Evolutionary conservation across 2,329 filamentous ascomycete genomes (phyloP).

Genomic region (Verticillium isaacii): DNA sequence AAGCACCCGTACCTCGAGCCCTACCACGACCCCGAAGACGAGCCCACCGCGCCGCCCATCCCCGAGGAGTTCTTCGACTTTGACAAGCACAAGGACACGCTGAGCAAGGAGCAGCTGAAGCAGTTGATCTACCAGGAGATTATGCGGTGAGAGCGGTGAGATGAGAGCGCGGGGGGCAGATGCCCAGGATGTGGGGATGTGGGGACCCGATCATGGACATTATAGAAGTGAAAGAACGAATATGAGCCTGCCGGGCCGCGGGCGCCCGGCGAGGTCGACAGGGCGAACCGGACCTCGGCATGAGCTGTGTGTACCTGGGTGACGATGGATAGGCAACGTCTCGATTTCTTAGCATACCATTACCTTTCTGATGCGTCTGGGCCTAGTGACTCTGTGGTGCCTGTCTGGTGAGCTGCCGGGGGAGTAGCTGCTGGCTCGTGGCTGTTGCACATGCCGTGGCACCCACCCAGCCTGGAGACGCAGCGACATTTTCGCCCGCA

Average conservation of each 20-base stretch:
- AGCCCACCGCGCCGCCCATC: constrained; percentile 93
- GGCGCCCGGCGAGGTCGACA: constrained; percentile 45
- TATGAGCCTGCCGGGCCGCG: constrained; percentile 45
- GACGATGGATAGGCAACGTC: constrained; percentile 1
- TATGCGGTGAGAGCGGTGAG: constrained; percentile 46
- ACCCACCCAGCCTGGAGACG: too few relatives aligned
- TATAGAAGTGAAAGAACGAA: constrained; percentile 46
- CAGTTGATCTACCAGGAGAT: constrained; percentile 97
- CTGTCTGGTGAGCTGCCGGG: neutral
- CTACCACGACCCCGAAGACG: constrained; percentile 97
- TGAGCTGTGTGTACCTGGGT: neutral
- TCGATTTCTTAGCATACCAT: neutral
- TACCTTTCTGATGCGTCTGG: neutral
- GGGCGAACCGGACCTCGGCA: neutral
- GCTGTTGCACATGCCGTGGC: too few relatives aligned
- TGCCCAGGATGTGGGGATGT: neutral
- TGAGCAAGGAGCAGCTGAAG: constrained; percentile 98
- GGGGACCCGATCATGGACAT: constrained; percentile 44
- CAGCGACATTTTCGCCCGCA: too few relatives aligned
- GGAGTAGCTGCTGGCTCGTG: too few relatives aligned
- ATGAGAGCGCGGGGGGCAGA: neutral
- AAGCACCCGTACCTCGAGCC: constrained; percentile 98
- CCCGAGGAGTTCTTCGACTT: constrained; percentile 99
- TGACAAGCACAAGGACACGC: constrained; percentile 98
- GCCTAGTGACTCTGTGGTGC: neutral